Percentiles rank a stretch among this genome's conserved stretches.
phyloP scores from a whole-genome alignment of 2,329 filamentous ascomycete genomes.

The Lizonia empirigonia region DNA sequence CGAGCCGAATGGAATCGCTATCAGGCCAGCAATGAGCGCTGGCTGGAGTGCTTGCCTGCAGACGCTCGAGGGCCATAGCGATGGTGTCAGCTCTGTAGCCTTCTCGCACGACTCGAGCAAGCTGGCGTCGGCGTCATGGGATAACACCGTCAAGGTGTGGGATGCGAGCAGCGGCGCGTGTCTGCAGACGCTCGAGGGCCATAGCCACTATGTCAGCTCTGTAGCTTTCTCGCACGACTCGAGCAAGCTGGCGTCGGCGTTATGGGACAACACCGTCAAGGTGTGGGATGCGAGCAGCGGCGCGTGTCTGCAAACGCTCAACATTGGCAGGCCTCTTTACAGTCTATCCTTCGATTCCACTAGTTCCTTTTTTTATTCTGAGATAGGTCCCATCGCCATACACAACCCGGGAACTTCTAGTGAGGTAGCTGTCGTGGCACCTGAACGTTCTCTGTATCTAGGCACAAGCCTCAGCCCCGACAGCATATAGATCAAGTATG shows the following conservation, averaged over 20 bases:
- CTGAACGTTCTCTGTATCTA: too few species aligned
- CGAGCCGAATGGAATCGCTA: too few species aligned
- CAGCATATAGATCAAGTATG: too few species aligned
- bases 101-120: conserved; percentile 18
- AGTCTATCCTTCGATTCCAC: too few species aligned
- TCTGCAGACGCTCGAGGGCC: conserved; percentile 16
- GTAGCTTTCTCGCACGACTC: conserved; percentile 33
- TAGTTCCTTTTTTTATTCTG: too few species aligned
- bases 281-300: conserved; percentile 28
- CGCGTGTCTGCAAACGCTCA: conserved; percentile 16
- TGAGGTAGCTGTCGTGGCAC: too few species aligned
- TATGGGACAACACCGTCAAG: conserved; percentile 2
- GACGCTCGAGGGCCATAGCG: conserved; percentile 22
- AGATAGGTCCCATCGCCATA: too few species aligned
- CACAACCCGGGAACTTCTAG: too few species aligned
- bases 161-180: conserved; percentile 22
- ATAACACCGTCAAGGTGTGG: conserved; percentile 23
- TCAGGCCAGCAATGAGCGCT: too few species aligned
- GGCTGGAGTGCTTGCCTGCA: not conserved
- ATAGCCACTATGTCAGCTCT: conserved; percentile 14
- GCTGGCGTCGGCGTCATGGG: conserved; percentile 13
- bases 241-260: conserved; percentile 25
- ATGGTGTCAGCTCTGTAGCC: conserved; percentile 4
- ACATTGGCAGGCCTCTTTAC: too few species aligned
- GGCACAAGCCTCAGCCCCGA: too few species aligned